phyloP scores from a whole-genome alignment of 1,139 yeast genomes.

The Suzukiozyma palmioleophila region DNA sequence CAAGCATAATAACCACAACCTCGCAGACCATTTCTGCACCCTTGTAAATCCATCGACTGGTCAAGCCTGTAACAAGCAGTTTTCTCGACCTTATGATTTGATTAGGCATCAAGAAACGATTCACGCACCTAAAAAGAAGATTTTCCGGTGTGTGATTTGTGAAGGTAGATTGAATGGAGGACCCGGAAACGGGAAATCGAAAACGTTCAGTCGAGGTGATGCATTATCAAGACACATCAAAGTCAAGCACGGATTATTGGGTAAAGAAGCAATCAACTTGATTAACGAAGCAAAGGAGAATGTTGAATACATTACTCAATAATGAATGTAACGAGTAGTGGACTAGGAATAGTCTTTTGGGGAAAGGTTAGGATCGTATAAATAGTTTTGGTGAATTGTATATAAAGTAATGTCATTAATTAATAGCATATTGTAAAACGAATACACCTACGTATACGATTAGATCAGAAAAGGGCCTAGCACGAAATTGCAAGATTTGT shows the following conservation, averaged over 20 bases:
- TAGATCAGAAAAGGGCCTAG: too few species aligned
- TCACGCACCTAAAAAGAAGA: constrained; percentile 46
- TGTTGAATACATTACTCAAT: constrained; percentile 50
- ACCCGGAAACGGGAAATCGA: constrained; percentile 56
- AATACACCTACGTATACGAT: too few species aligned
- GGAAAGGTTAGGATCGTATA: background rate
- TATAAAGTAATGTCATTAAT: background rate
- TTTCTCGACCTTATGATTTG: constrained; percentile 46
- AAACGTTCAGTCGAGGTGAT: constrained; percentile 47
- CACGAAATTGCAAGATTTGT: too few species aligned
- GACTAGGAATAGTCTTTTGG: background rate
- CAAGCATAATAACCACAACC: constrained; percentile 8
- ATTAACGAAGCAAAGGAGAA: constrained; percentile 73
- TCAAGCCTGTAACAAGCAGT: constrained; percentile 40
- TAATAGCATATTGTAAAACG: background rate
- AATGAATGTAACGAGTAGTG: background rate
- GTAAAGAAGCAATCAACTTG: constrained; percentile 50
- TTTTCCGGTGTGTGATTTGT: constrained; percentile 46
- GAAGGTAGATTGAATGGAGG: constrained; percentile 48
- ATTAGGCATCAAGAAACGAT: constrained; percentile 49
- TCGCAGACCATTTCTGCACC: constrained; percentile 39
- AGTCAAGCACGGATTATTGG: constrained; percentile 45
- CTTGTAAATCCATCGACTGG: constrained; percentile 56
- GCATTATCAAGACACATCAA: constrained; percentile 48
- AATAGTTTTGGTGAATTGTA: constrained; percentile 1